Base-by-base conservation (phyloP, 2,329 filamentous ascomycete genomes). In the Fusarium dlaminii region DNA sequence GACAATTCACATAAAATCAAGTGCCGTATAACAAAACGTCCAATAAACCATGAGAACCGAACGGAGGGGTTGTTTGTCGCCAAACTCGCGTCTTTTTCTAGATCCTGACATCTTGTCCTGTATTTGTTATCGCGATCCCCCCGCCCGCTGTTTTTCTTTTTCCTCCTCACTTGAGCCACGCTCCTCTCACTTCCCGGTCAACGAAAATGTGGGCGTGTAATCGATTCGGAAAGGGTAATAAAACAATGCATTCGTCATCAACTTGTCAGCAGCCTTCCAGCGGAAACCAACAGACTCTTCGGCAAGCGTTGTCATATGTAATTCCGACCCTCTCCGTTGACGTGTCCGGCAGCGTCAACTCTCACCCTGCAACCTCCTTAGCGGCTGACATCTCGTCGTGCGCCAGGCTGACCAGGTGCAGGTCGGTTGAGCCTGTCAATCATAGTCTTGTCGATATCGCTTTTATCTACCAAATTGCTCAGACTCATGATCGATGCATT, bases 371-470 rank as follows among this genome's bases (percentile, higher is more conserved):
- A 32, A 39, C 62, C 56, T 60, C 57, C 51, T 75, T 48, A 77
- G 74, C 70, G 75, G 56, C 74, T 77, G 48, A 55, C 65, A 49
- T 77, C 75, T 65, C 71, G 58, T 60, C 72, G 72, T 60, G 57
- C 63, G 30, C 30, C 70, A 68, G 61, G 69, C 48, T 63, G 68
- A 60, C 67, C 64, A 48, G 66, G 74, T 30, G 24, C 52, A 39
- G 81, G 77, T 52, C 85, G 82, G 70, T 88, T 87, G 58, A 90
- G 78, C 42, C 86, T 84, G 43, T 85, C 84, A 63, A 90, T 82
- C 88, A 90, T 90, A 67, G 81, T 85, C 73, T 84, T 84, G 74
- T 90, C 88, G 65, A 90, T 89, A 64, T 89, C 87, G 73, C 83
- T 86, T 74, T 84, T 84, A 34, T 86, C 87, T 77, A 88, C 85